phyloP scores from a whole-genome alignment of 2,329 filamentous ascomycete species.

The Neonectria hederae region DNA sequence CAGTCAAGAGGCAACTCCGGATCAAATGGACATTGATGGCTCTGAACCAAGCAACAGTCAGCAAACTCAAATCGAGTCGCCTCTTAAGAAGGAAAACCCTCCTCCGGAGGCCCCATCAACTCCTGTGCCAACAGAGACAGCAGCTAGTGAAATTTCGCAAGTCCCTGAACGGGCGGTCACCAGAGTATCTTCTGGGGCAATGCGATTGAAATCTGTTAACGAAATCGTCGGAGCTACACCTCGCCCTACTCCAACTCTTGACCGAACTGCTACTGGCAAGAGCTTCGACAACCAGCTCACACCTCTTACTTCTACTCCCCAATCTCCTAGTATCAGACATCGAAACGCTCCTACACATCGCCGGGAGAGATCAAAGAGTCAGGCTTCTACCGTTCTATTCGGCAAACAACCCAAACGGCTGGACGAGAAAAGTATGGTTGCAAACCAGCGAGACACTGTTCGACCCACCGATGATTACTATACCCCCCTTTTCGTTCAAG shows the following conservation, averaged over 20 bases:
- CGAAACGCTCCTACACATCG: conserved; percentile 49
- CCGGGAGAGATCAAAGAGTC: conserved; percentile 69
- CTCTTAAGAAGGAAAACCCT: conserved; percentile 10
- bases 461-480: conserved; percentile 70
- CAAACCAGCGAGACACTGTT: conserved; percentile 52
- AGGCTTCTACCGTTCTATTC: conserved; percentile 80
- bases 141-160: conserved; percentile 34
- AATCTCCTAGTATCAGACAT: conserved; percentile 51
- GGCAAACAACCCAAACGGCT: conserved; percentile 68
- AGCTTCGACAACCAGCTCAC: conserved; percentile 49
- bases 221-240: conserved; percentile 74
- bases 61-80: conserved; percentile 21
- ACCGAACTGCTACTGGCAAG: conserved; percentile 46
- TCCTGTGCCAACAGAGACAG: conserved; percentile 15
- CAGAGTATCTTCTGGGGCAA: conserved; percentile 74
- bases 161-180: conserved; percentile 68
- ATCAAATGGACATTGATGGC: conserved; percentile 49
- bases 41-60: conserved; percentile 34
- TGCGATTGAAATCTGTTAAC: conserved; percentile 76
- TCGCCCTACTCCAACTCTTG: conserved; percentile 45
- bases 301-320: conserved; percentile 55
- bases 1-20: conserved; percentile 46
- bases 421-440: conserved; percentile 57
- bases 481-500: conserved; percentile 68
- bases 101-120: conserved; percentile 25